A percentile compares a stretch with the other conserved stretches of the same genome.
phyloP scores from a whole-genome alignment of 768 basidiomycete genomes.

The Pluteus cervinus region DNA sequence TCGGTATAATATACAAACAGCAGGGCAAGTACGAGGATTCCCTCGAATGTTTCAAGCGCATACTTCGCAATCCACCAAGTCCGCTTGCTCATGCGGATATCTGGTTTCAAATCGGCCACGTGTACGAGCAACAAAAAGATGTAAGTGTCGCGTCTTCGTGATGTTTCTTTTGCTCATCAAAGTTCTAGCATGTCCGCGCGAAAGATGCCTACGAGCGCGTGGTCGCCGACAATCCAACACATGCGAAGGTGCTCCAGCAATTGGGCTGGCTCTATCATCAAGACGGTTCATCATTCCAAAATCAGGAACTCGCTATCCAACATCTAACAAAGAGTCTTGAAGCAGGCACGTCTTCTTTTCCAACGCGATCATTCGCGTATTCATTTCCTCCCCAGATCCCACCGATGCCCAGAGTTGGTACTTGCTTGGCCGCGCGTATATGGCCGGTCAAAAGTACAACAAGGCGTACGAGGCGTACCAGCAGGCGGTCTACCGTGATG shows the following conservation, averaged over 20 bases:
- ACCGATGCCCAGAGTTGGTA: constrained; percentile 99
- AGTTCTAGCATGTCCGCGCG: constrained; percentile 70
- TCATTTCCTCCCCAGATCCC: constrained; percentile 51
- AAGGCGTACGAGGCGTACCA: constrained; percentile 99
- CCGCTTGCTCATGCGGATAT: constrained; percentile 97
- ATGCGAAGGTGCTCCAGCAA: constrained; percentile 97
- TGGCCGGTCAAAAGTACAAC: constrained; percentile 98
- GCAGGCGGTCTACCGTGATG: constrained; percentile 98
- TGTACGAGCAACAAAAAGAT: constrained; percentile 96
- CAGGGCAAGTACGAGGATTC: constrained; percentile 90
- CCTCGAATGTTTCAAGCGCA: constrained; percentile 91
- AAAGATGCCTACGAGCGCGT: constrained; percentile 97
- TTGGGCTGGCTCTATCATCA: constrained; percentile 98
- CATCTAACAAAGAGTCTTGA: constrained; percentile 94
- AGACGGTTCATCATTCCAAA: constrained; percentile 90
- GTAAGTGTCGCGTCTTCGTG: constrained; percentile 37
- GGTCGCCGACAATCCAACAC: constrained; percentile 84
- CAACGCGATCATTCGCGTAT: not conserved
- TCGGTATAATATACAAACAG: constrained; percentile 99
- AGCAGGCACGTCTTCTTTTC: constrained; percentile 57
- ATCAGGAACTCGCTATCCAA: constrained; percentile 89
- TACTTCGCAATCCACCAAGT: constrained; percentile 90
- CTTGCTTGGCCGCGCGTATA: constrained; percentile 94
- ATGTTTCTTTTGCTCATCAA: constrained; percentile 8
- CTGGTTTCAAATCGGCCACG: constrained; percentile 99